A percentile compares a stretch with the other conserved stretches of the same genome.
phyloP scores from a whole-genome alignment of 352 stramenopile species.

The Pythium angustatum region DNA sequence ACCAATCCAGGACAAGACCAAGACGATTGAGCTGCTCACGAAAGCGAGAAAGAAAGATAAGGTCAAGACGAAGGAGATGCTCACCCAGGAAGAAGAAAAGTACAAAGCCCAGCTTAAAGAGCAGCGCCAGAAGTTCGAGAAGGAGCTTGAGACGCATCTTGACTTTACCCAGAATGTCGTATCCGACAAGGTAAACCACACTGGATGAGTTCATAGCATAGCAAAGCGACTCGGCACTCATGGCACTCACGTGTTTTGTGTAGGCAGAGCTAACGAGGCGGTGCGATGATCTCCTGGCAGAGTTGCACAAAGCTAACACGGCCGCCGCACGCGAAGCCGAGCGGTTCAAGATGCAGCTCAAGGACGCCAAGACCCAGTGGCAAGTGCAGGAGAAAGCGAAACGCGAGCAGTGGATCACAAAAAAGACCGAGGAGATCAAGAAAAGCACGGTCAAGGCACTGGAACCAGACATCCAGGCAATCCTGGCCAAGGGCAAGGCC shows the following conservation, averaged over 20 bases:
- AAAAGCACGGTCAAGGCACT: constrained; percentile 78
- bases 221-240: no score
- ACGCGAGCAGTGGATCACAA: constrained; percentile 77
- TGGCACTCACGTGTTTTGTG: background rate
- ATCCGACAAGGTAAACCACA: constrained; percentile 79
- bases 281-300: constrained; percentile 71
- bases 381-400: constrained; percentile 62
- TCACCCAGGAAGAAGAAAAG: constrained; percentile 50
- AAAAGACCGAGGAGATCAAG: constrained; percentile 88
- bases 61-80: constrained; percentile 55
- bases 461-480: constrained; percentile 80
- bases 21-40: constrained; percentile 84
- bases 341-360: constrained; percentile 72
- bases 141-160: constrained; percentile 78
- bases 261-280: constrained; percentile 62
- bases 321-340: constrained; percentile 48
- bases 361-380: constrained; percentile 79
- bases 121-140: constrained; percentile 63
- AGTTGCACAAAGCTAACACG: constrained; percentile 61
- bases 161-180: constrained; percentile 81
- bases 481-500: constrained; percentile 73
- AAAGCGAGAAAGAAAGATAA: constrained; percentile 76
- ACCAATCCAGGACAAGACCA: constrained; percentile 85
- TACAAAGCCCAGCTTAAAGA: constrained; percentile 52
- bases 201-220: no score